Base-by-base conservation (phyloP, 345 rosid species). In the Acer negundo region DNA sequence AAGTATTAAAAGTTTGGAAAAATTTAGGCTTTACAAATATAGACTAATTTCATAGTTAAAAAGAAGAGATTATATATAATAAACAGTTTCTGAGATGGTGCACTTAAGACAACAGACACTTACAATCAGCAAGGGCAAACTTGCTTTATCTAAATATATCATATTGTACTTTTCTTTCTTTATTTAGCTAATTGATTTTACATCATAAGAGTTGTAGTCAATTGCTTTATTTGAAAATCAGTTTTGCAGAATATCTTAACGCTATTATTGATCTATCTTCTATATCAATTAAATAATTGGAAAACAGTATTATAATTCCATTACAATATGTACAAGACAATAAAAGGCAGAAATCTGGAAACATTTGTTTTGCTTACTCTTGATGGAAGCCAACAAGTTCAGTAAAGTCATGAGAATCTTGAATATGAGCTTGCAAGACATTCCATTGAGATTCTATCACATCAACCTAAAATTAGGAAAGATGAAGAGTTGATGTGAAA, bases 401-500 rank as follows among this genome's bases (percentile, higher is more conserved):
- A 26, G 93, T 94, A 81, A 95, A 96, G 87, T 96, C 99, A 58
- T 82, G 90, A 82, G 98, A 95, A 80, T 88, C 93, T 77, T 90
- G 92, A 80, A 94, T 90, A 65, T 84, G 97, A 74, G 90, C 85
- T 90, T 90, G 97, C 84, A 94, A 80, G 83, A 94, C 90, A 78
- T 96, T 94, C 99, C 99, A 96, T 75, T 96, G 99, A 80, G 99
- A 94, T 90, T 96, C 99, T 82, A 96, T 91, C 82, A 94, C 99
- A 74, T 94, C 97, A 81, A 96, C 98, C 99, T 91, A 75, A 75
- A 59, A 73, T 73, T 44, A 76, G 35, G 64, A 31, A 42, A 75
- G 53, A 67, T 71, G 47, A 70, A 26, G 69, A 22, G 6, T 49
- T 35, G 10, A 56, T 40, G 47, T 62, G 40, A 65, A 59, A 24